phyloP scores from a whole-genome alignment of 2,329 filamentous ascomycete genomes.

The Dendrostoma leiphaemia region DNA sequence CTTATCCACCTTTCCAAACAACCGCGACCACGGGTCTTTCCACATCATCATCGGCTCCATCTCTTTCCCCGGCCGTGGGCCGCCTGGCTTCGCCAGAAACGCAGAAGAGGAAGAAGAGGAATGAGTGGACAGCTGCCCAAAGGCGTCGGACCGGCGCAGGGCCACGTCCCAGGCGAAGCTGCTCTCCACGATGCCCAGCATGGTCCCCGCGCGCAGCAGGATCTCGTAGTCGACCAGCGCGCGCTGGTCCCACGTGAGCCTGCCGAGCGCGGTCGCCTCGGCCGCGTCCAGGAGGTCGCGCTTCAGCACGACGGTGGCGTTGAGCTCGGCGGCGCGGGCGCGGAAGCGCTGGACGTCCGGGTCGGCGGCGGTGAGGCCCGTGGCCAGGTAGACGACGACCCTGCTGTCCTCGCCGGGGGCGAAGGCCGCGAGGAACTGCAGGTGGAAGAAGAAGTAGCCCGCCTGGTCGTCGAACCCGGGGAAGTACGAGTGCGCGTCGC shows the following conservation, averaged over 20 bases:
- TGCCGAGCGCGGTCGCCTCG: conserved; percentile 32
- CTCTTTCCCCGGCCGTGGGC: conserved; percentile 11
- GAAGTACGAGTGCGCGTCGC: conserved; percentile 18
- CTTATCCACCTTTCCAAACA: conserved; percentile 26
- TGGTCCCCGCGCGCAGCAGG: conserved; percentile 39
- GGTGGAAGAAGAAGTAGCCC: conserved; percentile 29
- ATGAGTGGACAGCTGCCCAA: too few species aligned
- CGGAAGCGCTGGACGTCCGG: conserved; percentile 35
- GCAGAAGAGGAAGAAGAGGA: too few species aligned
- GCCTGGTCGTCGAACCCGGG: conserved; percentile 32
- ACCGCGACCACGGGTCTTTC: conserved; percentile 31
- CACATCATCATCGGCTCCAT: conserved; percentile 24
- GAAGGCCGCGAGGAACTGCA: conserved; percentile 8
- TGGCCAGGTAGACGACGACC: conserved; percentile 40
- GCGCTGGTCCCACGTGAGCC: conserved; percentile 47
- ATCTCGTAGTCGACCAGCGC: conserved; percentile 51
- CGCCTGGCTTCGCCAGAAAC: not conserved
- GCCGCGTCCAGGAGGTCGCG: conserved; percentile 37
- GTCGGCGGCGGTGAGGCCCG: conserved; percentile 31
- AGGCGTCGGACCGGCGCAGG: conserved; percentile 32
- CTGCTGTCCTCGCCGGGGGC: conserved; percentile 23
- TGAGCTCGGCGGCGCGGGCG: conserved; percentile 32
- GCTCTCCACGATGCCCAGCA: conserved; percentile 43
- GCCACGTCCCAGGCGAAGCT: conserved; percentile 48
- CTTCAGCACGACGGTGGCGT: conserved; percentile 41